Conservation (phyloP, 2,329 filamentous ascomycete genomes). For the Claviceps fusiformis region DNA sequence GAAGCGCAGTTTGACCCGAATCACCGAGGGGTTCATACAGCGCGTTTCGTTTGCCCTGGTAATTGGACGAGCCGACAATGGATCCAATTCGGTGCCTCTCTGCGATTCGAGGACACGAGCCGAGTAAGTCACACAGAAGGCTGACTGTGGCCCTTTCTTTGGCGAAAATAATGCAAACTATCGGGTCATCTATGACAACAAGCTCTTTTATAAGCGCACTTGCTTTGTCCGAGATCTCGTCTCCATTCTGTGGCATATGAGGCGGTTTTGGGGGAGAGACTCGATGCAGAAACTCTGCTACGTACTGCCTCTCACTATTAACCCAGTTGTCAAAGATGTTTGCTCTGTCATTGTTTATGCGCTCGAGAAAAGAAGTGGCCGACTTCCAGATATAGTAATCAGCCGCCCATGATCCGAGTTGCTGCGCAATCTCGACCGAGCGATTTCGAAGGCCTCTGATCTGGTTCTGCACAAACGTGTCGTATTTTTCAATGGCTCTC, state of each 20-base stretch:
- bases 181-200: slow-evolving; percentile 24
- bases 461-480: slow-evolving; percentile 41
- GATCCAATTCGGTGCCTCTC: slow-evolving; percentile 35
- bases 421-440: slow-evolving; percentile 33
- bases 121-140: slow-evolving; percentile 45
- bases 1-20: slow-evolving; percentile 20
- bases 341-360: slow-evolving; percentile 7
- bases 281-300: slow-evolving; percentile 31
- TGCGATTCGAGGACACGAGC: slow-evolving; percentile 33
- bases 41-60: slow-evolving; percentile 21
- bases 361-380: slow-evolving; percentile 22
- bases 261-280: slow-evolving; percentile 13
- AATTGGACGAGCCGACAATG: slow-evolving; percentile 40
- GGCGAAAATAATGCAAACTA: slow-evolving; percentile 54
- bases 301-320: slow-evolving; percentile 39
- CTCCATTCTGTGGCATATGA: slow-evolving; percentile 4
- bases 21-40: slow-evolving; percentile 24
- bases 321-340: slow-evolving; percentile 27
- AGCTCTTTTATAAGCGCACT: slow-evolving; percentile 38
- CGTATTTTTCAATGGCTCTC: slow-evolving; percentile 25
- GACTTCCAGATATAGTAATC: slow-evolving; percentile 49
- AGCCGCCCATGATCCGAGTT: slow-evolving; percentile 56
- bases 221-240: slow-evolving; percentile 43
- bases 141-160: slow-evolving; percentile 46
- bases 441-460: slow-evolving; percentile 40